A percentile compares a stretch with the other conserved stretches of the same genome.
phyloP scores from a whole-genome alignment of 2,329 filamentous ascomycete genomes.

The Fusarium subglutinans region DNA sequence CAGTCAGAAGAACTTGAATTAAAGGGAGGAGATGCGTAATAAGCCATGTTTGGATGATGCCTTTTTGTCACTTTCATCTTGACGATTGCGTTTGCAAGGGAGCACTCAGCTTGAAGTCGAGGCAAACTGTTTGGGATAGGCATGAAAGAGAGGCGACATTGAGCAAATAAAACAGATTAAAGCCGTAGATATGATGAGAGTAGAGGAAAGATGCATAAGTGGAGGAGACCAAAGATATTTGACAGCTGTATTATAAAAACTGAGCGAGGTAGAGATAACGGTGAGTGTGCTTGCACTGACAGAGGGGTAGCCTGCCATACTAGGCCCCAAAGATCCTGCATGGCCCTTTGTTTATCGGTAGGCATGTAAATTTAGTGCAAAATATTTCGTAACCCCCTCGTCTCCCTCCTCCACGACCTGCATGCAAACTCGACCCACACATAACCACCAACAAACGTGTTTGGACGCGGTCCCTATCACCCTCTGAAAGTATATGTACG shows the following conservation, averaged over 20 bases:
- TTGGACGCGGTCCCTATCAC: not conserved
- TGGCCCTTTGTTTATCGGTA: not conserved
- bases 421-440: not conserved
- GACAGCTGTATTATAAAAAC: not conserved
- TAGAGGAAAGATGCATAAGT: not conserved
- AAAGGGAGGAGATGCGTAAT: too few species aligned
- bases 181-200: fast-evolving
- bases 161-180: too few species aligned
- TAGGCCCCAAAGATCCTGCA: fast-evolving
- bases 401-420: not conserved
- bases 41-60: too few species aligned
- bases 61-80: too few species aligned
- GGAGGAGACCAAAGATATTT: fast-evolving
- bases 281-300: not conserved
- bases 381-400: not conserved
- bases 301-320: not conserved
- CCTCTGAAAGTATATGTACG: not conserved
- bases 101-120: too few species aligned
- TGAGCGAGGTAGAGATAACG: not conserved
- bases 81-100: too few species aligned
- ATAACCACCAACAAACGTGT: not conserved
- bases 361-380: not conserved
- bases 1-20: too few species aligned
- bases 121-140: too few species aligned
- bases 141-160: too few species aligned